Conservation (phyloP, 768 basidiomycete species). For the Boletales sp. region DNA sequence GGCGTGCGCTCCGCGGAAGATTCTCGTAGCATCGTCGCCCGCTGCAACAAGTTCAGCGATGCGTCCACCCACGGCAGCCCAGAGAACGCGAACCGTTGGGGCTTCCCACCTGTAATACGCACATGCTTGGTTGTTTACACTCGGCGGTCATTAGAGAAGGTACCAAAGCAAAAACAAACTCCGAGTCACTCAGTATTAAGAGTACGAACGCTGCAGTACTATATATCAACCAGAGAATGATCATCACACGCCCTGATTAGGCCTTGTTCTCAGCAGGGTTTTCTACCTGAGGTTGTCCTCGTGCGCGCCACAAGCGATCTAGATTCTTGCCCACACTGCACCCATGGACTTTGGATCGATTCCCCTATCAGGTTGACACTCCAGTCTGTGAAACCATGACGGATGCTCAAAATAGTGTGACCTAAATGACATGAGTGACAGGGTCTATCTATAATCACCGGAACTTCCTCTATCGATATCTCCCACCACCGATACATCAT, state of each 20-base stretch:
- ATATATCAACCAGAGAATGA: background rate
- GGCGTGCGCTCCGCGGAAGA: background rate
- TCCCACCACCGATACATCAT: slow-evolving; percentile 12
- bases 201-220: background rate
- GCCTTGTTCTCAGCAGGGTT: slow-evolving; percentile 2
- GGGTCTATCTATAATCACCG: slow-evolving; percentile 9
- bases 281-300: slow-evolving; percentile 10
- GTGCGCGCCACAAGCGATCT: slow-evolving; percentile 11
- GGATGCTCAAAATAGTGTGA: slow-evolving; percentile 1
- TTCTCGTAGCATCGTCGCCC: background rate
- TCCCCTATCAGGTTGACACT: background rate
- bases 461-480: background rate
- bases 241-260: slow-evolving; percentile 2
- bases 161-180: background rate
- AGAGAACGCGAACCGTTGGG: too few species aligned
- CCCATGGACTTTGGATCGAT: background rate
- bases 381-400: too few species aligned
- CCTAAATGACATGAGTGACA: slow-evolving; percentile 1
- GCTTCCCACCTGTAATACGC: background rate
- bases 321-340: slow-evolving; percentile 15
- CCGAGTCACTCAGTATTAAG: background rate
- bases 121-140: background rate
- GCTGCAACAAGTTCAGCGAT: background rate
- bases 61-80: too few species aligned
- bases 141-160: background rate